Evolutionary conservation across 805 yeast genomes (phyloP), one percentile per base, ranked within the genome.

Genomic region (Candida parachauliodes): DNA sequence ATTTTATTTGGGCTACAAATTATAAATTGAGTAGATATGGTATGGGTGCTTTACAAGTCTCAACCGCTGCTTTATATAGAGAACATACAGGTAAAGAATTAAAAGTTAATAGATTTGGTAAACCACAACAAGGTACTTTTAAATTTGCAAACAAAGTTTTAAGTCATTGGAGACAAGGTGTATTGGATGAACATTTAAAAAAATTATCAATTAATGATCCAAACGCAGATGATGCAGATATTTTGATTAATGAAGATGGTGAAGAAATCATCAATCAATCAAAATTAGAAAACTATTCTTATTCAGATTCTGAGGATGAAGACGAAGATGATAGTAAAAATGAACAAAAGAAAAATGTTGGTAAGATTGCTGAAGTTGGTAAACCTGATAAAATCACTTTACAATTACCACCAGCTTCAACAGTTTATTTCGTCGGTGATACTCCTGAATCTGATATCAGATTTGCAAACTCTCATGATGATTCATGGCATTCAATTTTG

Each of bases 31-130:
- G 88, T 12, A 72, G 96, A 56, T 86, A 88, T 55, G 96, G 96
- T 44, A 88, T 88, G 94, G 96, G 96, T 42, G 96, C 96, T 3
- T 70, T 88, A 46, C 95, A 87, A 59, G 88, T 85, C 27, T 83
- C 94, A 15, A 79, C 87, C 52, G 88, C 89, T 39, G 93, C 95
- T 0, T 68, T 88, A 41, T 88, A 79, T 62, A 76, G 81, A 56
- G 94, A 86, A 51, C 88, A 83, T 52, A 86, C 96, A 2, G 95
- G 95, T 41, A 74, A 72, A 46, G 89, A 84, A 49, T 70, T 88
- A 49, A 77, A 79, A 52, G 89, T 84, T 32, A 84, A 83, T 36
- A 70, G 94, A 54, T 88, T 85, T 52, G 96, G 96, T 54, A 88
- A 88, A 60, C 96, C 96, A 1, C 93, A 88, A 57, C 72, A 81